Evolutionary conservation across 2,329 filamentous ascomycete species (phyloP).

Genomic region (Aschersonia sp.): DNA sequence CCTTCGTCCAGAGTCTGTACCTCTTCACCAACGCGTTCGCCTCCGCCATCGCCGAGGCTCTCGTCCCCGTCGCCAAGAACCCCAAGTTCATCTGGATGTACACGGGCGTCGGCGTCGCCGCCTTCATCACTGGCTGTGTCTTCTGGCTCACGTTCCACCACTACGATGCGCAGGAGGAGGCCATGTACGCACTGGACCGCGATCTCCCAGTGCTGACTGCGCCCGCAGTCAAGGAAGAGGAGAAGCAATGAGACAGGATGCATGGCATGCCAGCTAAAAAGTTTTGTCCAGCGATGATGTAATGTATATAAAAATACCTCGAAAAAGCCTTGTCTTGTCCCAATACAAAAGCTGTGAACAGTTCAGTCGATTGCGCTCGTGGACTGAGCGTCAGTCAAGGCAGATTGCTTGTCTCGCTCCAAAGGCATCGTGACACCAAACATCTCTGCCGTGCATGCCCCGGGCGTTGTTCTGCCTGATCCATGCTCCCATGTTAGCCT

Average conservation of each 20-base stretch:
- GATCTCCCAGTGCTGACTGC: conserved; percentile 12
- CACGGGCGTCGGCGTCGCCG: conserved; percentile 35
- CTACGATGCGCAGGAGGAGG: conserved; percentile 22
- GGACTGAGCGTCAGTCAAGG: too few relatives aligned
- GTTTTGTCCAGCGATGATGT: too few relatives aligned
- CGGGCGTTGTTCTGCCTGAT: too few relatives aligned
- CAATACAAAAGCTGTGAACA: too few relatives aligned
- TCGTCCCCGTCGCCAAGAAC: conserved; percentile 45
- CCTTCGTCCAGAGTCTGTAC: conserved; percentile 43
- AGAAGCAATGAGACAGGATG: not conserved
- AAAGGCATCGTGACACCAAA: too few relatives aligned
- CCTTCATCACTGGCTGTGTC: conserved; percentile 30
- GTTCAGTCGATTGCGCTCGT: too few relatives aligned
- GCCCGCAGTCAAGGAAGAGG: not conserved
- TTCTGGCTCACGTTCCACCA: conserved; percentile 33
- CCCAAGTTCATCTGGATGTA: conserved; percentile 57
- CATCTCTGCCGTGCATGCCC: too few relatives aligned
- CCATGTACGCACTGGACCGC: conserved; percentile 23
- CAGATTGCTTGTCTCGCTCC: too few relatives aligned
- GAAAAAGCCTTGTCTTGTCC: too few relatives aligned
- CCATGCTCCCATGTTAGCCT: too few relatives aligned
- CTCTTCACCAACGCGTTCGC: conserved; percentile 45
- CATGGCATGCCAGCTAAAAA: not conserved
- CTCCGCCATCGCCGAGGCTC: conserved; percentile 43
- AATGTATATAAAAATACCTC: too few relatives aligned